phyloP scores from a whole-genome alignment of 169 alveolate genomes.

The Cryptosporidium tyzzeri region DNA sequence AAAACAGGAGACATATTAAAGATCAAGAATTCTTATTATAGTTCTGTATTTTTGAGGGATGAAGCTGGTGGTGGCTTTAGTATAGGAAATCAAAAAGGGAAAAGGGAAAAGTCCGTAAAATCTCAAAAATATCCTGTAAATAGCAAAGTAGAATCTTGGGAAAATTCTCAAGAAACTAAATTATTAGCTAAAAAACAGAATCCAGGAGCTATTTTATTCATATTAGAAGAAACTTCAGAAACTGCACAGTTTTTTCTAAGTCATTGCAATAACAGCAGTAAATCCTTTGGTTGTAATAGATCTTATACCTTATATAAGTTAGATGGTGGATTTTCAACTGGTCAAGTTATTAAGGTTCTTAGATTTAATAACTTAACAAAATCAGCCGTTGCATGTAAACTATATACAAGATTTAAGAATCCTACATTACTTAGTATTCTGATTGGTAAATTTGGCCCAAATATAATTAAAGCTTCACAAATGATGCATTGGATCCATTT shows the following conservation, averaged over 20 bases:
- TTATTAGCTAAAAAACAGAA: background rate
- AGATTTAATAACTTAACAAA: slow-evolving; percentile 23
- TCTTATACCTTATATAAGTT: slow-evolving; percentile 32
- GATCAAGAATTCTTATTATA: slow-evolving; percentile 35
- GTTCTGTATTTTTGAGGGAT: background rate
- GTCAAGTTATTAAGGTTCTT: slow-evolving; percentile 39
- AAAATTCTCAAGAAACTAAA: background rate
- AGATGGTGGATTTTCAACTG: slow-evolving; percentile 13
- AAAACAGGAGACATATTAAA: slow-evolving; percentile 44
- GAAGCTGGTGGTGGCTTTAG: background rate
- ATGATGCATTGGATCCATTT: slow-evolving; percentile 52
- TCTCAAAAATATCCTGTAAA: background rate
- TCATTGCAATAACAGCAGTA: slow-evolving; percentile 30
- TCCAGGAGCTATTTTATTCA: slow-evolving; percentile 57
- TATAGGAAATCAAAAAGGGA: background rate
- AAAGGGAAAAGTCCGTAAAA: background rate
- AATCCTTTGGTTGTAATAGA: slow-evolving; percentile 13
- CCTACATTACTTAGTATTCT: slow-evolving; percentile 1
- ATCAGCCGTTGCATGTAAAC: slow-evolving; percentile 39
- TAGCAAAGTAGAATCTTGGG: background rate
- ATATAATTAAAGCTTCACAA: slow-evolving; percentile 32
- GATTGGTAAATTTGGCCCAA: slow-evolving; percentile 56
- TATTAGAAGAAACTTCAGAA: slow-evolving; percentile 63
- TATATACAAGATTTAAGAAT: slow-evolving; percentile 19
- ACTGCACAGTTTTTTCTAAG: slow-evolving; percentile 37